Percentiles rank a stretch among this genome's conserved stretches.
Conservation (phyloP, 192 early-diverging fungal genomes). For the Pilobolus umbonatus region DNA sequence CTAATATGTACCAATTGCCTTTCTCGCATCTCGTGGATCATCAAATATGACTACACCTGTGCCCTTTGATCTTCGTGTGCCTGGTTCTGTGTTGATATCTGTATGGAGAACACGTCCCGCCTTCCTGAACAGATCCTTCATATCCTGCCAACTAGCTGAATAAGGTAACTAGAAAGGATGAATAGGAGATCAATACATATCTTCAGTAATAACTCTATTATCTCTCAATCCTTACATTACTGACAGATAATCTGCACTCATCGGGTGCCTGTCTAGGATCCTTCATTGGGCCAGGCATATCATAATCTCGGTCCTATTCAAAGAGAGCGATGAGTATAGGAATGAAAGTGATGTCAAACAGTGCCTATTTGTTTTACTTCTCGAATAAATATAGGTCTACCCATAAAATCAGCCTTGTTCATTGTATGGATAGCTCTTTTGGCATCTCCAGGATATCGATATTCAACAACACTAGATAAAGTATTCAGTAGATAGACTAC, state of each 20-base stretch:
- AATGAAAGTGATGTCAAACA: too few relatives aligned
- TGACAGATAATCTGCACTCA: slow-evolving; percentile 56
- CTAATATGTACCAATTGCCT: slow-evolving; percentile 63
- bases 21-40: slow-evolving; percentile 51
- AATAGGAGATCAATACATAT: not conserved
- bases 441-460: slow-evolving; percentile 68
- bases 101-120: slow-evolving; percentile 65
- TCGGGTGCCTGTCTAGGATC: slow-evolving; percentile 25
- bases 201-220: not conserved
- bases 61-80: slow-evolving; percentile 61
- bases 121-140: slow-evolving; percentile 81
- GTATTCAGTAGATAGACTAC: not conserved
- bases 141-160: slow-evolving; percentile 77
- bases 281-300: slow-evolving; percentile 36
- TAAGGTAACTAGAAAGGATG: slow-evolving; percentile 58
- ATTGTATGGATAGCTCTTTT: slow-evolving; percentile 66
- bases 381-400: slow-evolving; percentile 68
- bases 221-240: slow-evolving; percentile 49
- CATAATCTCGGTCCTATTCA: slow-evolving; percentile 58
- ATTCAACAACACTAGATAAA: slow-evolving; percentile 72
- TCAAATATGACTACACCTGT: slow-evolving; percentile 75
- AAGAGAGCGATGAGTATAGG: not conserved
- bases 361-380: slow-evolving; percentile 47
- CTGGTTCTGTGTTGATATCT: slow-evolving; percentile 58
- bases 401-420: slow-evolving; percentile 64